Conservation (phyloP, 1,284 basidiomycete genomes). For the Pholiota adiposa region DNA sequence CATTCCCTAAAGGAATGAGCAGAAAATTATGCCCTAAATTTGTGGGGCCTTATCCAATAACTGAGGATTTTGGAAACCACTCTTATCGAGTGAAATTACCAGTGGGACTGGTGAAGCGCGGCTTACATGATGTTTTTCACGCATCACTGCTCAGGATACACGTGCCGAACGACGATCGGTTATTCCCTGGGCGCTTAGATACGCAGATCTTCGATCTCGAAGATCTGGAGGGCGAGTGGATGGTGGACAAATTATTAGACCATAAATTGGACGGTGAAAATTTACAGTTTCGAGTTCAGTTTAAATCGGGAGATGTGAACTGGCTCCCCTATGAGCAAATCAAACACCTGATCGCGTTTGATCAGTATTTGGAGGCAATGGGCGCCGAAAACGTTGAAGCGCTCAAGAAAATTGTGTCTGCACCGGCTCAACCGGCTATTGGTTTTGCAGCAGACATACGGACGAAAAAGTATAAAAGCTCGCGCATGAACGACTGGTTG, state of each 20-base stretch:
- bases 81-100: constrained; percentile 23
- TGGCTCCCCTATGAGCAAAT: constrained; percentile 26
- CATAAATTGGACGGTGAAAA: constrained; percentile 14
- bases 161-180: constrained; percentile 26
- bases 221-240: constrained; percentile 21
- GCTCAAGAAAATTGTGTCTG: neutral
- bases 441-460: neutral
- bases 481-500: neutral
- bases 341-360: constrained; percentile 13
- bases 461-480: neutral
- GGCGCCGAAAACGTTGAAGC: constrained; percentile 6
- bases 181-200: constrained; percentile 27
- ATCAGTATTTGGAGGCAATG: constrained; percentile 21
- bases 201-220: constrained; percentile 20
- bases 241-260: constrained; percentile 16
- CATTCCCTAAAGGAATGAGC: neutral
- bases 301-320: constrained; percentile 24
- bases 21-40: constrained; percentile 18
- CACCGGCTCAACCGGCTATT: neutral
- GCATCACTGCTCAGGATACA: constrained; percentile 25
- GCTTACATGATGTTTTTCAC: constrained; percentile 29
- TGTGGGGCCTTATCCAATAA: constrained; percentile 10
- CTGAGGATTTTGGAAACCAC: constrained; percentile 18
- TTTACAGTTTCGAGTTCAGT: constrained; percentile 22
- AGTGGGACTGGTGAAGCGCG: constrained; percentile 16